phyloP scores from a whole-genome alignment of 768 basidiomycete species.

The Boletellus ananas region DNA sequence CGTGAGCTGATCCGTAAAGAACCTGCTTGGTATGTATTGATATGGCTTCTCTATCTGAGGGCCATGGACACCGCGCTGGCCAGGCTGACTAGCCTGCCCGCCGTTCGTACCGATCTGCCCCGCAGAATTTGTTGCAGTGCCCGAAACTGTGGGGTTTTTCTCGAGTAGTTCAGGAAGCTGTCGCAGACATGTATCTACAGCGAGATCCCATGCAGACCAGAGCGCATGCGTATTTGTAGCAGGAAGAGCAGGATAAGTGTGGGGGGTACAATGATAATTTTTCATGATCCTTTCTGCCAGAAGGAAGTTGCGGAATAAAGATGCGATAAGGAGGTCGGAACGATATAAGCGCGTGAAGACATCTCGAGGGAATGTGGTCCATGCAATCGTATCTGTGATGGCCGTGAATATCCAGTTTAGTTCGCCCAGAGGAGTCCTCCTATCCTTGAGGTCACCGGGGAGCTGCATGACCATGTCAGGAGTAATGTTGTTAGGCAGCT shows the following conservation, averaged over 20 bases:
- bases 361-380: slow-evolving; percentile 94
- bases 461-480: slow-evolving; percentile 92
- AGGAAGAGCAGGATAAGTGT: slow-evolving; percentile 87
- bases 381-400: slow-evolving; percentile 98
- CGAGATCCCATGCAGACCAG: slow-evolving; percentile 98
- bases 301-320: slow-evolving; percentile 95
- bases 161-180: slow-evolving; percentile 84
- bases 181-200: slow-evolving; percentile 88
- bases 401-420: slow-evolving; percentile 99
- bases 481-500: slow-evolving; percentile 73
- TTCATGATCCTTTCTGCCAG: slow-evolving; percentile 98
- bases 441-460: slow-evolving; percentile 94
- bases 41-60: slow-evolving; percentile 48
- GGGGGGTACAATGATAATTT: slow-evolving; percentile 94
- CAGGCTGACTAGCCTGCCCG: slow-evolving; percentile 16
- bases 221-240: slow-evolving; percentile 95
- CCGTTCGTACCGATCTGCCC: slow-evolving; percentile 8
- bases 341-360: slow-evolving; percentile 92
- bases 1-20: slow-evolving; percentile 94
- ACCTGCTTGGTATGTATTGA: slow-evolving; percentile 79
- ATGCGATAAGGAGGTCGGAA: slow-evolving; percentile 93
- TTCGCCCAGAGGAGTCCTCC: slow-evolving; percentile 93
- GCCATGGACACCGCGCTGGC: slow-evolving; percentile 18
- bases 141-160: slow-evolving; percentile 29
- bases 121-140: slow-evolving; percentile 21